Percentiles rank a stretch among this genome's conserved stretches.
Evolutionary conservation across 257 asterid species (phyloP).

Genomic region (Handroanthus guayacan): DNA sequence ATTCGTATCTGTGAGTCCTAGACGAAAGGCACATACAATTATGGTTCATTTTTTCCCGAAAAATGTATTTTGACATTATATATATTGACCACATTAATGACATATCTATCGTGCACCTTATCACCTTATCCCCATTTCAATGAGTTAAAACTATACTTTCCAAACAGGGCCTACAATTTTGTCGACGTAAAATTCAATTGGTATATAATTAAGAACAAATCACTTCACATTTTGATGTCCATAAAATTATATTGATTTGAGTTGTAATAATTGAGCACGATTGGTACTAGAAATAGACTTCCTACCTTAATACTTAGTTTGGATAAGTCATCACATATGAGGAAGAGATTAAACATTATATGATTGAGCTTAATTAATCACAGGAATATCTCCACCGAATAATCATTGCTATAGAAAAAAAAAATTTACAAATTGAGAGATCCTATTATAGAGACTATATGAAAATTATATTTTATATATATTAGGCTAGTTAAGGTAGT

Average conservation of each 20-base stretch:
- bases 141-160: slow-evolving; percentile 5
- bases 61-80: slow-evolving; percentile 7
- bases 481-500: no score
- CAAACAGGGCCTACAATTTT: slow-evolving; percentile 26
- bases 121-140: slow-evolving; percentile 21
- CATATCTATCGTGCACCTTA: background rate
- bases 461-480: no score
- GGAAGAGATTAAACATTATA: slow-evolving; percentile 6
- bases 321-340: slow-evolving; percentile 13
- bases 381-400: background rate
- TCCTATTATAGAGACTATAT: no score
- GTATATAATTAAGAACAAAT: slow-evolving; percentile 22
- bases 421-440: no score
- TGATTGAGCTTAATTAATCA: slow-evolving; percentile 29
- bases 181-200: slow-evolving; percentile 17
- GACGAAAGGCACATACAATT: no score
- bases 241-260: slow-evolving; percentile 21
- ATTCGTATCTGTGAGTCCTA: no score
- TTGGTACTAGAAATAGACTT: slow-evolving; percentile 30
- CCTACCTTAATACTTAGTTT: slow-evolving; percentile 21
- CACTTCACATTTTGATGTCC: background rate
- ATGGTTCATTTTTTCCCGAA: background rate
- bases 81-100: background rate
- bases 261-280: slow-evolving; percentile 27
- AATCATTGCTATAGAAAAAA: no score